Conservation (phyloP, 306 rosid genomes). For the Myrica gale region DNA sequence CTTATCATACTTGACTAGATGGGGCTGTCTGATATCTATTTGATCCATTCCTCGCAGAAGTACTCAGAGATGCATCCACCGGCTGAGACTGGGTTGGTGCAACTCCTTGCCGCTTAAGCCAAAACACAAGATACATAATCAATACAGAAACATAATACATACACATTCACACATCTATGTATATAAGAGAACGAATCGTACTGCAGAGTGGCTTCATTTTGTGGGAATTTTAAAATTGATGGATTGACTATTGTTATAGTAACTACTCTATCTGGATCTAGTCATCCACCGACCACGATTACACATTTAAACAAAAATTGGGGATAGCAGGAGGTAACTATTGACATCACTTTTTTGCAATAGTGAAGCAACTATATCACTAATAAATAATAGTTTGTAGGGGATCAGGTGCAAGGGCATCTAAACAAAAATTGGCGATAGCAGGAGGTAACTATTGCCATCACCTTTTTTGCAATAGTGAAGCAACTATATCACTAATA, state of each 20-base stretch:
- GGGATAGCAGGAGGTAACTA: neutral
- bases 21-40: constrained; percentile 49
- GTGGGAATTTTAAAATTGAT: too few relatives aligned
- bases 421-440: neutral
- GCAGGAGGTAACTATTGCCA: neutral
- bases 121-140: neutral
- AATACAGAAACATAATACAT: neutral
- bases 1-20: constrained; percentile 51
- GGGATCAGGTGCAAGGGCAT: neutral
- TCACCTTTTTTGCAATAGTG: neutral
- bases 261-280: too few relatives aligned
- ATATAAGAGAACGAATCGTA: neutral
- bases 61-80: constrained; percentile 40
- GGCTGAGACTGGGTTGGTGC: constrained; percentile 35
- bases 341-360: neutral
- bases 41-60: constrained; percentile 43
- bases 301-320: neutral
- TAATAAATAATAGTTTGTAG: neutral
- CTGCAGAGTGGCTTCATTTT: too few relatives aligned
- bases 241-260: too few relatives aligned
- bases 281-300: too few relatives aligned
- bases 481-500: neutral
- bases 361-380: neutral
- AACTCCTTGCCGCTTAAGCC: constrained; percentile 50
- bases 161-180: neutral